phyloP scores from a whole-genome alignment of 345 rosid species.

The Acer negundo region DNA sequence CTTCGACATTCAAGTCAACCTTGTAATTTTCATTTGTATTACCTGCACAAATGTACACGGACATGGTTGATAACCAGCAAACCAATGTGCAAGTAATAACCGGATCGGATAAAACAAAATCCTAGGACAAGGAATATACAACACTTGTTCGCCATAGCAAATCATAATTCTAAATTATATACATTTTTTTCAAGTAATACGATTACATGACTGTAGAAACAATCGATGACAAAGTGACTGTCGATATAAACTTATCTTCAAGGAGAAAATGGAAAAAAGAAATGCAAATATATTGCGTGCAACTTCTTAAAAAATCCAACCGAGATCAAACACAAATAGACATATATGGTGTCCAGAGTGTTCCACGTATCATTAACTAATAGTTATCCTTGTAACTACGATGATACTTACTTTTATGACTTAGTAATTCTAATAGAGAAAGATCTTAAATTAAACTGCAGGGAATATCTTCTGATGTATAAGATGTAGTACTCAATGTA shows the following conservation, averaged over 20 bases:
- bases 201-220: no score
- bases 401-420: not conserved
- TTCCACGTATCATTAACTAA: not conserved
- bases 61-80: not conserved
- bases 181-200: no score
- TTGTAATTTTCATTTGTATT: slow-evolving; percentile 46
- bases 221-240: no score
- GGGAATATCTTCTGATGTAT: not conserved
- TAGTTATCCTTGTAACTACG: not conserved
- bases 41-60: slow-evolving; percentile 38
- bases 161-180: not conserved
- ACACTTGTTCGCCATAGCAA: not conserved
- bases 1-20: slow-evolving; percentile 88
- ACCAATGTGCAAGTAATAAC: not conserved
- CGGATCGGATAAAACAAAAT: not conserved
- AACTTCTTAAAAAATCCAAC: not conserved
- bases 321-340: not conserved
- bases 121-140: not conserved
- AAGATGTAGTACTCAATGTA: not conserved
- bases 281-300: not conserved
- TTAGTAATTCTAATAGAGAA: not conserved
- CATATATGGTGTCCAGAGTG: not conserved
- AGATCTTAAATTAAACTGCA: not conserved
- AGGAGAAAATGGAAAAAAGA: no score
- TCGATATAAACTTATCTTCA: no score